Evolutionary conservation across 2,329 filamentous ascomycete genomes (phyloP), one percentile per base, ranked within the genome.

Genomic region (Nigrospora sphaerica): DNA sequence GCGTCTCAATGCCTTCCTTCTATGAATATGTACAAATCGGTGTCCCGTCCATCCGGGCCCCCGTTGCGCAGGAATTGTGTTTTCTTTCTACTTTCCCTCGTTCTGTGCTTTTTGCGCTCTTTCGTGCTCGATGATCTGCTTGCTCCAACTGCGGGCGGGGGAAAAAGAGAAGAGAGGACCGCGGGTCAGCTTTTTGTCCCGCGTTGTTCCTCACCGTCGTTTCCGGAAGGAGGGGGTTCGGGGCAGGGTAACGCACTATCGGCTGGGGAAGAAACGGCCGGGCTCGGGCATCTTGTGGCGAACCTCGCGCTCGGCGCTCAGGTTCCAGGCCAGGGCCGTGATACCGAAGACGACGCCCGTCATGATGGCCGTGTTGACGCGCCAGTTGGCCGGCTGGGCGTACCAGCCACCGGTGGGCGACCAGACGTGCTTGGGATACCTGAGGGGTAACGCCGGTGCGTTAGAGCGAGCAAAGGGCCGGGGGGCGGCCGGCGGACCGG

Each of bases 341-440:
- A 95, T 76, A 52, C 86, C 83, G 55, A 85, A 55, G 44, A 93
- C 73, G 46, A 85, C 78, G 41, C 73, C 77, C 49, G 80, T 79
- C 63, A 90, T 82, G 56, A 93, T 75, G 46, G 85, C 77, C 6
- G 93, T 98, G 75, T 98, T 98, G 61, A 74, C 72, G 68, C 86
- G 93, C 93, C 93, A 98, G 78, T 98, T 98, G 57, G 80, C 76
- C 45, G 93, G 93, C 67, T 95, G 92, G 46, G 85, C 74, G 71
- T 98, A 98, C 93, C 93, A 98, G 71, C 93, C 93, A 78, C 93
- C 93, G 55, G 92, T 78, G 52, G 93, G 93, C 63, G 93, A 97
- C 93, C 93, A 98, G 78, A 98, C 89, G 78, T 98, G 92, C 78
- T 95, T 96, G 68, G 90, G 91, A 72, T 95, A 95, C 64, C 89